Evolutionary conservation across 2,329 filamentous ascomycete genomes (phyloP), one percentile per base, ranked within the genome.

Genomic region (Alternaria brassicicola): DNA sequence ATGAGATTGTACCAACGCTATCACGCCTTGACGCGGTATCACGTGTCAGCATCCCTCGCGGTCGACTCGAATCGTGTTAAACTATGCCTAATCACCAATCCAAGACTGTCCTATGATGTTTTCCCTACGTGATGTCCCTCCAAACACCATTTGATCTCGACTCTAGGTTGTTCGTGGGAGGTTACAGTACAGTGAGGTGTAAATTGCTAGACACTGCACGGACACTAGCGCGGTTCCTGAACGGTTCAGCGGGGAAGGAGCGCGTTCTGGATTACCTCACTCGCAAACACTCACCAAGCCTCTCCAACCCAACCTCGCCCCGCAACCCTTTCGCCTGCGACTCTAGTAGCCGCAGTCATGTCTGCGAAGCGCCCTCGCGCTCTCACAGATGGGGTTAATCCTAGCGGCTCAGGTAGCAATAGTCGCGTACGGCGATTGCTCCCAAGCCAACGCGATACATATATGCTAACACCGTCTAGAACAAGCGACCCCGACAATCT

Each of bases 291-390:
- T 13, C 25, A 21, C 28, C 49, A n/a, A 28, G 41, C 48, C 19
- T 19, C 35, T 46, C 38, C 45, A 36, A 30, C 21, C 46, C 35
- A 25, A 36, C 47, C 28, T 19, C 52, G 39, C 28, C 31, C 25
- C 23, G 17, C 43, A 25, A 48, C 42, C 23, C 28, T 42, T 23
- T 33, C 42, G 4, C 39, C 52, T 17, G 33, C 51, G 39, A 47
- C 21, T 54, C 9, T 35, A 31, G 47, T 21, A 25, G 30, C 35
- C 30, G 59, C 55, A 53, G 68, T 70, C 55, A 66, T 71, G 58
- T 68, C 69, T 45, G 66, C 69, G 21, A 77, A 77, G 65, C 73
- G 75, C n/a, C 64, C 66, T 43, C 70, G 68, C 39, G 68, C 67
- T 25, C 59, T 69, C 3, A 71, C 67, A 4, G 62, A 66, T 30